A percentile compares a stretch with the other conserved stretches of the same genome.
Evolutionary conservation across 2,329 filamentous ascomycete species (phyloP).

Genomic region (Calonectria pseudoreteaudii): DNA sequence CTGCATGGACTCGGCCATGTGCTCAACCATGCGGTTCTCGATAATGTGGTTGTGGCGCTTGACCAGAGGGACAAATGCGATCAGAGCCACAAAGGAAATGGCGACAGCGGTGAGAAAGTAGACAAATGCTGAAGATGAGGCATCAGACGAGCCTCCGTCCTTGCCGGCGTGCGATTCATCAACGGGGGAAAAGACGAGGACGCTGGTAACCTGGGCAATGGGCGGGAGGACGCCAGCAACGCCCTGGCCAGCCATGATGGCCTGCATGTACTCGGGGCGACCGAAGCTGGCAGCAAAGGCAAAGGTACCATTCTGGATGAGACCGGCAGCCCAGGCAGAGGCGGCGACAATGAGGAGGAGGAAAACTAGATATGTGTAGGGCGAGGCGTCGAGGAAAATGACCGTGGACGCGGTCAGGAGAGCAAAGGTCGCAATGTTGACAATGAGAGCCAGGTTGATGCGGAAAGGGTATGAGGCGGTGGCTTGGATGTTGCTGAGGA

Average conservation of each 20-base stretch:
- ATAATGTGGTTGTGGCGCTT: slow-evolving; percentile 68
- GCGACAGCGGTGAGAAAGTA: slow-evolving; percentile 91
- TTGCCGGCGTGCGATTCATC: slow-evolving; percentile 41
- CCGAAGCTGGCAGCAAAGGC: slow-evolving; percentile 91
- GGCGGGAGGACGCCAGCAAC: slow-evolving; percentile 91
- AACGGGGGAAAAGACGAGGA: slow-evolving; percentile 67
- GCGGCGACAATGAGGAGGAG: slow-evolving; percentile 83
- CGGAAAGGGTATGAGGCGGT: slow-evolving; percentile 89
- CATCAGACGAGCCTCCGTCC: slow-evolving; percentile 29
- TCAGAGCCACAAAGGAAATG: slow-evolving; percentile 77
- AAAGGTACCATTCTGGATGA: slow-evolving; percentile 95
- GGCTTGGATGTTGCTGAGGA: slow-evolving; percentile 84
- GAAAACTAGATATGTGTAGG: slow-evolving; percentile 81
- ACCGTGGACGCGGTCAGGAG: slow-evolving; percentile 85
- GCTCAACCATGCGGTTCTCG: slow-evolving; percentile 60
- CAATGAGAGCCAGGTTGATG: slow-evolving; percentile 79
- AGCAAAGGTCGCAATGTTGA: slow-evolving; percentile 82
- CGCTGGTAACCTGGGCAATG: slow-evolving; percentile 86
- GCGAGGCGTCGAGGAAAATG: slow-evolving; percentile 70
- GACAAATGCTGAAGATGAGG: slow-evolving; percentile 76
- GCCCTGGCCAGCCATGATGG: slow-evolving; percentile 94
- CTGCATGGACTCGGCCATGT: slow-evolving; percentile 62
- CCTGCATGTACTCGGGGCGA: slow-evolving; percentile 90
- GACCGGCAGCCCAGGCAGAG: slow-evolving; percentile 83
- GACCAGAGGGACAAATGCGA: slow-evolving; percentile 81